Base-by-base conservation (phyloP, 140 eudicot species). In the Erigeron philadelphicus region DNA sequence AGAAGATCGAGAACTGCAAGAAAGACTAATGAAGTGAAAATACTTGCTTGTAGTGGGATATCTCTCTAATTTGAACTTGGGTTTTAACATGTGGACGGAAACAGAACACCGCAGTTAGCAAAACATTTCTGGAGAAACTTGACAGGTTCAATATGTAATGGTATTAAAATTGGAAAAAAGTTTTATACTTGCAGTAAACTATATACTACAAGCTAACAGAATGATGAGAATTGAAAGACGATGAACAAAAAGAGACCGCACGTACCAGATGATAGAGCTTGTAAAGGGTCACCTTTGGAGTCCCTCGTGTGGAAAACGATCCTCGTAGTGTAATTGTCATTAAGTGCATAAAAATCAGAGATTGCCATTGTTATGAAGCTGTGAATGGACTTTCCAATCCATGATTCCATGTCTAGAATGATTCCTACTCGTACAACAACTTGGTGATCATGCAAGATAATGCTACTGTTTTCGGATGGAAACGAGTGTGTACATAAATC, bases 1-100 rank as follows among this genome's bases (percentile, higher is more conserved):
- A 78, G 70, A 53, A 84, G 74, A 70, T 78, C 83, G 53, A 77
- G 70, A 25, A 79, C 88, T 84, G 83, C 42, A 54, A 6, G 12
- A 6, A 73, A 64, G 47, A 6, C 48, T 11, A 48, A 41, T 49
- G 17, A 72, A 72, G 38, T 11, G 38, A 38, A 72, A 6, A 25
- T 45, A 31, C 4, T 1, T 31, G 3, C 38, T 3, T 40, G 15
- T 62, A 16, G 49, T 38, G n/a, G 49, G 67, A 38, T 31, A 31
- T 31, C 4, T 31, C 1, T 31, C 4, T 31, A 31, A 31, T 31
- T 7, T 5, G 13, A n/a, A 5, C 46, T n/a, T 38, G 38, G 38
- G 0, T 31, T 31, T 31, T 31, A 31, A 31, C 38, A 31, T 31
- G 38, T 31, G 38, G 38, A 31, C 0, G 38, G 38, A 31, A 31